phyloP scores from a whole-genome alignment of 1,139 yeast genomes.

The Kodamaea anthophila region DNA sequence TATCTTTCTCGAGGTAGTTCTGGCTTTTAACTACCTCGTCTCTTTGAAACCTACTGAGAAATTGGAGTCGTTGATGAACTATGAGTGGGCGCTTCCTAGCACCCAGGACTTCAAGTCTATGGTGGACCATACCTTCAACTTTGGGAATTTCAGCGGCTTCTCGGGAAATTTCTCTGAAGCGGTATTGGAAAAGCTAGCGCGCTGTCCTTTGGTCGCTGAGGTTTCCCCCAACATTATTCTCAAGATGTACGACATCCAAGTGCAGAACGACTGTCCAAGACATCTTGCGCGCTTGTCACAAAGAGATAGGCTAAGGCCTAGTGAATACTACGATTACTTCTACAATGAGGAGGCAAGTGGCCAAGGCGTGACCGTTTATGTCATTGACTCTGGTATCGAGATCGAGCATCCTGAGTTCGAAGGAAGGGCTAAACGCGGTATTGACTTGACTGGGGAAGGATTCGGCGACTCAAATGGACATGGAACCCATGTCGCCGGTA shows the following conservation, averaged over 20 bases:
- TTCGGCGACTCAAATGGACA: constrained; percentile 65
- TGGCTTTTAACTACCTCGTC: constrained; percentile 9
- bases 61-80: constrained; percentile 34
- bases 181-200: constrained; percentile 40
- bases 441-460: constrained; percentile 59
- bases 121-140: constrained; percentile 41
- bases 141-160: constrained; percentile 63
- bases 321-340: constrained; percentile 25
- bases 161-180: constrained; percentile 51
- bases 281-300: constrained; percentile 65
- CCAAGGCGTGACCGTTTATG: constrained; percentile 58
- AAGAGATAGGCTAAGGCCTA: constrained; percentile 24
- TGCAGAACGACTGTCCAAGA: constrained; percentile 55
- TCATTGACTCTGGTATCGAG: constrained; percentile 74
- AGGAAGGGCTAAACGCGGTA: constrained; percentile 53
- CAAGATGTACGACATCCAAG: constrained; percentile 36
- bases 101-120: constrained; percentile 35
- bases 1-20: not conserved
- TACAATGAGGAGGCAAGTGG: constrained; percentile 45
- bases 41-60: constrained; percentile 14
- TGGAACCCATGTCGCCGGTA: constrained; percentile 87
- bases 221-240: constrained; percentile 54
- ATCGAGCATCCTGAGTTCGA: constrained; percentile 58
- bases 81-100: constrained; percentile 29
- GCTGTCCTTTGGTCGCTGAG: constrained; percentile 47